These are phyloP conservation scores for Hebeloma cylindrosporum DNA, from an alignment of 768 basidiomycete genomes.

Conservation along the genomic window DNA sequence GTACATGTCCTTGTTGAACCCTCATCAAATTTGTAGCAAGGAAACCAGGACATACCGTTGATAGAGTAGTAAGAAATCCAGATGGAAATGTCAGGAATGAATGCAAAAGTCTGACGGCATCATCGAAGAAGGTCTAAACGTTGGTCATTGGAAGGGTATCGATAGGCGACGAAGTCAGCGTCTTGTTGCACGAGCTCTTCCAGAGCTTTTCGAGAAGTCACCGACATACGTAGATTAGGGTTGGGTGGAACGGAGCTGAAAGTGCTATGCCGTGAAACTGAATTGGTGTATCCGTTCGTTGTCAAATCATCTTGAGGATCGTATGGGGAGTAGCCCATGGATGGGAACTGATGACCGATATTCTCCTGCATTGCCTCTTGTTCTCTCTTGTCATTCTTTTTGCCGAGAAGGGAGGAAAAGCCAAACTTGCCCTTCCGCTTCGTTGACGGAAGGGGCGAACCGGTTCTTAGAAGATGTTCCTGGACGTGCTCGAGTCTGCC, in stretches of 20 bases:
- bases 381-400: slow-evolving; percentile 38
- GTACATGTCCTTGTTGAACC: slow-evolving; percentile 22
- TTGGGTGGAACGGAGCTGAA: slow-evolving; percentile 37
- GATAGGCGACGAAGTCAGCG: slow-evolving; percentile 80
- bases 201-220: slow-evolving; percentile 66
- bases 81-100: slow-evolving; percentile 11
- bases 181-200: slow-evolving; percentile 86
- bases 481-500: slow-evolving; percentile 40
- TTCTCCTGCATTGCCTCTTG: slow-evolving; percentile 35
- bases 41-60: slow-evolving; percentile 16
- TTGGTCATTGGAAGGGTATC: slow-evolving; percentile 80
- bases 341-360: slow-evolving; percentile 47
- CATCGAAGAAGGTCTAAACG: slow-evolving; percentile 57
- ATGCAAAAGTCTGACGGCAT: slow-evolving; percentile 8
- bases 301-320: slow-evolving; percentile 51
- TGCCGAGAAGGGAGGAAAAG: slow-evolving; percentile 65
- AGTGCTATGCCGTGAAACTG: slow-evolving; percentile 52
- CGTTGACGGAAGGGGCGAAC: slow-evolving; percentile 35
- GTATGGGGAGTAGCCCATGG: slow-evolving; percentile 42
- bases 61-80: slow-evolving; percentile 13
- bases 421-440: slow-evolving; percentile 80
- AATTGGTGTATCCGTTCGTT: slow-evolving; percentile 46
- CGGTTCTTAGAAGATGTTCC: slow-evolving; percentile 25
- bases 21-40: slow-evolving; percentile 16
- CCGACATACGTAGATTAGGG: slow-evolving; percentile 53